Evolutionary conservation across 1,284 basidiomycete genomes (phyloP), one percentile per base, ranked within the genome.

Genomic region (Stereum hirsutum): DNA sequence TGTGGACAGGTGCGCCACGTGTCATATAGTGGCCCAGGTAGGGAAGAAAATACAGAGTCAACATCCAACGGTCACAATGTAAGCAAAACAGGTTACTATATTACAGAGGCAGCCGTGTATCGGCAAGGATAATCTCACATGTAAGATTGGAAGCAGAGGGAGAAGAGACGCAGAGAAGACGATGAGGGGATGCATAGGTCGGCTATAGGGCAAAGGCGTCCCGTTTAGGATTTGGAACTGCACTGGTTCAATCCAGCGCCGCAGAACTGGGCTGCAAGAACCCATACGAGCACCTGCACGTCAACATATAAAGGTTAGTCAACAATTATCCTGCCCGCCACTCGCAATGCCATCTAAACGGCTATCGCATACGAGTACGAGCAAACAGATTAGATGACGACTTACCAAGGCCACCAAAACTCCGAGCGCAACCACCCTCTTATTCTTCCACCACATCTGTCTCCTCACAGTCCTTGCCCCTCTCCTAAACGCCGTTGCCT

Each of bases 401-500:
- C 85, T 67, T 59, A 91, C 87, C 55, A 95, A 51, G 6, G 65
- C 81, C 30, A 94, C 87, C 37, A 93, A 62, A 7, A 81, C 69
- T 35, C 77, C 76, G 31, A 97, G 63, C 2, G 68, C 78, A 53
- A 89, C 58, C 39, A 92, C 78, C 62, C 87, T 83, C 49, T 72
- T 81, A 57, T 91, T 95, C 64, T 81, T 84, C 93, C 93, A 99
- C 90, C 95, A 98, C 87, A 97, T 95, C 60, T 94, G 83, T 49
- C 93, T 72, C 36, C 95, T 70, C 12, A 94, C 81, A 2, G 74
- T 81, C 30, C 92, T 75, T 5, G 94, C 93, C 2, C 95, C 89
- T 41, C 95, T 73, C 37, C 94, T 69, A 67, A 99, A 99, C 2
- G 92, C 92, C n/a, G 90, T 89, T 6, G 94, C 92, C 63, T 99